Evolutionary conservation across 148 eudicot genomes (phyloP).

Genomic region (Fallopia convolvulus): DNA sequence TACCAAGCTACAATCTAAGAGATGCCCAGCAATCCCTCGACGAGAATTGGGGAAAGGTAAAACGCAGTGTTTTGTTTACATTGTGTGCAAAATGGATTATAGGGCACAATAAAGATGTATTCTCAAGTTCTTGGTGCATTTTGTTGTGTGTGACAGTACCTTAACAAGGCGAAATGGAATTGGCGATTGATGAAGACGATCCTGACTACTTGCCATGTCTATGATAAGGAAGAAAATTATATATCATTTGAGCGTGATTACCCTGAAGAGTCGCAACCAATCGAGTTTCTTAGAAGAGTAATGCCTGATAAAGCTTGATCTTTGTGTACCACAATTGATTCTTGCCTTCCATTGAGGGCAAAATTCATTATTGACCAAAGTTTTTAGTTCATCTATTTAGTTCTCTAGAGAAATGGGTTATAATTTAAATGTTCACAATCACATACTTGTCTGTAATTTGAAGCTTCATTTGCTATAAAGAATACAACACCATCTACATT

Average conservation of each 20-base stretch:
- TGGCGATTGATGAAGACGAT: constrained; percentile 94
- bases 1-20: constrained; percentile 89
- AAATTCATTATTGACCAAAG: neutral
- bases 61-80: neutral
- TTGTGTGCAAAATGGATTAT: neutral
- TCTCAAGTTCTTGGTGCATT: neutral
- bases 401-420: neutral
- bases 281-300: constrained; percentile 56
- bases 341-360: too few species aligned
- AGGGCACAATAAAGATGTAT: neutral
- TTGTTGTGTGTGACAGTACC: constrained; percentile 34
- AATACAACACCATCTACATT: neutral
- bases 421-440: neutral
- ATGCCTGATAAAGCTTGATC: constrained; percentile 78
- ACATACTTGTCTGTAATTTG: neutral
- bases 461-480: neutral
- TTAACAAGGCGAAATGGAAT: constrained; percentile 94
- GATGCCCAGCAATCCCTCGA: constrained; percentile 79
- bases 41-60: constrained; percentile 91
- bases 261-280: constrained; percentile 77
- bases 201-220: constrained; percentile 78
- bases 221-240: constrained; percentile 59
- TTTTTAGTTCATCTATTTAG: neutral
- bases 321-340: neutral
- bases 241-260: constrained; percentile 53